phyloP scores from a whole-genome alignment of 352 stramenopile genomes.

The Poterioochromonas sp. region DNA sequence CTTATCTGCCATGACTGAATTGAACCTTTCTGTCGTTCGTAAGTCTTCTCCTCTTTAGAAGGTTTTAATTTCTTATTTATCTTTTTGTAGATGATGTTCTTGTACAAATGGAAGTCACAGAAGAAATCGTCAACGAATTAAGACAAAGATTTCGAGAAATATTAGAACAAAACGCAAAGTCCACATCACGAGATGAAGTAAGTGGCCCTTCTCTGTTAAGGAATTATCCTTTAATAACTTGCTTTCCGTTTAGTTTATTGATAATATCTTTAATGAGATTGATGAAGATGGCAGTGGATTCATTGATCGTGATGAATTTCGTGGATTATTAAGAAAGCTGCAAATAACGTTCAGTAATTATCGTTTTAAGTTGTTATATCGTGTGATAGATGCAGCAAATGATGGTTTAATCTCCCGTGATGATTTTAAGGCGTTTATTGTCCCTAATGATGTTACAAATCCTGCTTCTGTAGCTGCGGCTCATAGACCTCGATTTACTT shows the following conservation, averaged over 20 bases:
- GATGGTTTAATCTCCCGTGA: not conserved
- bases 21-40: slow-evolving; percentile 1
- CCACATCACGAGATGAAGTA: no score
- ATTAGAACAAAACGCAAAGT: no score
- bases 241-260: not conserved
- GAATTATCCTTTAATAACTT: no score
- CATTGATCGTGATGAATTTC: not conserved
- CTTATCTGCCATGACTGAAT: not conserved
- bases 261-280: not conserved
- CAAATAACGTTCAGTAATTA: not conserved
- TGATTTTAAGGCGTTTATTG: no score
- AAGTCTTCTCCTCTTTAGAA: not conserved
- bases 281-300: slow-evolving; percentile 4
- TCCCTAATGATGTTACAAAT: no score
- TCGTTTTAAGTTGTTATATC: not conserved
- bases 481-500: no score
- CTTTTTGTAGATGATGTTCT: not conserved
- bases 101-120: not conserved
- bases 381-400: not conserved
- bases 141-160: no score
- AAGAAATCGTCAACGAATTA: not conserved
- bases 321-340: not conserved
- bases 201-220: no score
- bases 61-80: not conserved
- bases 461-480: no score